These are phyloP conservation scores for Simmondsia chinensis DNA, from an alignment of 148 eudicot genomes.

Conservation along the genomic window DNA sequence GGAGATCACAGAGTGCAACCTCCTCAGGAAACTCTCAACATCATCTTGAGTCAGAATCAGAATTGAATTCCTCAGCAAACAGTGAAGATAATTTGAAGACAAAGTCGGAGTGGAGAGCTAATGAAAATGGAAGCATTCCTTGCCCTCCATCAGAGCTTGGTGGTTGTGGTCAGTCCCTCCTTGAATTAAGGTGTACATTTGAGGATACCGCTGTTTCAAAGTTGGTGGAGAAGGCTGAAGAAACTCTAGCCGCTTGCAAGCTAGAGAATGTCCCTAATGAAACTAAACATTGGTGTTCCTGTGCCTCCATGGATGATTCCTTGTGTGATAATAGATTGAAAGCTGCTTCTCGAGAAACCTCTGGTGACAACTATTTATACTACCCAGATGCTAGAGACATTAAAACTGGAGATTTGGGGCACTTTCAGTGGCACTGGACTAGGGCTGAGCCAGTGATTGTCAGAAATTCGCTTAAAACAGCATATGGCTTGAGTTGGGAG, in stretches of 20 bases:
- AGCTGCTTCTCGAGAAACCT: slow-evolving; percentile 36
- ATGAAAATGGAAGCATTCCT: slow-evolving; percentile 32
- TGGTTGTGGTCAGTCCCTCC: slow-evolving; percentile 36
- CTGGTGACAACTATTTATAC: slow-evolving; percentile 37
- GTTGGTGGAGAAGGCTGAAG: slow-evolving; percentile 35
- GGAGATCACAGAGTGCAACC: too few relatives aligned
- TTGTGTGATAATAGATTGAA: slow-evolving; percentile 11
- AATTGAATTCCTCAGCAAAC: too few relatives aligned
- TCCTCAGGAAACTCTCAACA: too few relatives aligned
- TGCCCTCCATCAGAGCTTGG: slow-evolving; percentile 33
- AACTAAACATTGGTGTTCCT: slow-evolving; percentile 14
- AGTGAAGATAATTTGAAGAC: too few relatives aligned
- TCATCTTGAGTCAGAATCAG: too few relatives aligned
- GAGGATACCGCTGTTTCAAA: slow-evolving; percentile 20
- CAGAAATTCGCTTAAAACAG: slow-evolving; percentile 34
- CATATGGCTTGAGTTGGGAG: slow-evolving; percentile 61
- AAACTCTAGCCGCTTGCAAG: slow-evolving; percentile 1
- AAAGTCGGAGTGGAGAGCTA: slow-evolving; percentile 33
- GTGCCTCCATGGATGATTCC: slow-evolving; percentile 4
- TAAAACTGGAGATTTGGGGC: slow-evolving; percentile 22
- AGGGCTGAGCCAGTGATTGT: slow-evolving; percentile 54
- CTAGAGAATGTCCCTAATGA: slow-evolving; percentile 5
- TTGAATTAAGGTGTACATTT: slow-evolving; percentile 29
- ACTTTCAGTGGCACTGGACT: slow-evolving; percentile 56
- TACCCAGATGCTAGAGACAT: slow-evolving; percentile 39